Evolutionary conservation across 495 filamentous ascomycete genomes (phyloP), one percentile per base, ranked within the genome.

Genomic region (Cladorrhinum samala): DNA sequence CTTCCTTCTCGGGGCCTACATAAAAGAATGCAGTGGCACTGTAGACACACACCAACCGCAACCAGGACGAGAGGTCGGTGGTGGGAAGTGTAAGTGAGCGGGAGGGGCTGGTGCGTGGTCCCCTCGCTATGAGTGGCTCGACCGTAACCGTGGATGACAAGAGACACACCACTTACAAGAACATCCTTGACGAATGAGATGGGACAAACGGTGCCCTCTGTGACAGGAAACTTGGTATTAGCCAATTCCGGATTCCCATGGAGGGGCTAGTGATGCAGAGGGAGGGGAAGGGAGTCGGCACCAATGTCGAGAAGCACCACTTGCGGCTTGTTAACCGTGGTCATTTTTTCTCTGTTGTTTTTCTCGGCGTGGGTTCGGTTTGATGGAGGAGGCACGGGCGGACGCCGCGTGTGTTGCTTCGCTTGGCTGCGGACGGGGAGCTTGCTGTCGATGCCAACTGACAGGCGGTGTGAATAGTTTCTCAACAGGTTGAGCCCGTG

Each of bases 181-280:
- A 80, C 77, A 58, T 85, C 81, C 68, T 86, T 85, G 68, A 87
- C 83, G 66, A 87, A 87, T 60, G 79, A 81, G 59, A 87, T 85
- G 60, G 80, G 80, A 60, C 82, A 85, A 49, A 87, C 78, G 20
- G 83, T 87, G 55, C 83, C 83, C 72, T 87, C 83, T 86, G 65
- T 52, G 52, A 38, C 47, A 58, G 37, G 36, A 30, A 40, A n/a
- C 23, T 41, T 27, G 54, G 55, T 63, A 68, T 76, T 73, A 75
- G 72, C 67, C 57, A 68, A 57, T 55, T 60, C 50, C 47, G 47
- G 57, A 57, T 56, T 14, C 37, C 60, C 63, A 59, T 60, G 64
- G 67, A 41, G 46, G 24, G 41, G 42, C 9, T 4, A 27, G 13
- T 16, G 30, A 37, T 9, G 41, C 20, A 43, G 43, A 33, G 2